Evolutionary conservation across 1,284 basidiomycete genomes (phyloP).

Genomic region (Sanghuangporus baumii): DNA sequence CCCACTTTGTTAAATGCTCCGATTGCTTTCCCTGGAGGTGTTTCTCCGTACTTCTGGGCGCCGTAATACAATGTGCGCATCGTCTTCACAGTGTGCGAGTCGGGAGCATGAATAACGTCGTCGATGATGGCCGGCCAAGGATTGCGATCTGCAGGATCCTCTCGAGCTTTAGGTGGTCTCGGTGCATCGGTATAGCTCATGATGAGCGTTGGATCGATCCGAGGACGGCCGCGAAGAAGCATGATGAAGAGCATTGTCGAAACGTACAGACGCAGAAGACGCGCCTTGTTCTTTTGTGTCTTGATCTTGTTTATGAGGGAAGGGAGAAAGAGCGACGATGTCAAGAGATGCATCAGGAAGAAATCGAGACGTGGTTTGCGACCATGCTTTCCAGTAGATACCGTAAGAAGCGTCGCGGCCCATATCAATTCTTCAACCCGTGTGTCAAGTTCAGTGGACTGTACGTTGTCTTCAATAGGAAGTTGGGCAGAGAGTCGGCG

Average conservation of each 20-base stretch:
- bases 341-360: conserved; percentile 60
- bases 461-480: conserved; percentile 35
- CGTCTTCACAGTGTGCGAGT: conserved; percentile 57
- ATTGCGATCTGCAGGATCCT: conserved; percentile 36
- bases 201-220: conserved; percentile 46
- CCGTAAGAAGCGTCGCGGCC: conserved; percentile 46
- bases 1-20: conserved; percentile 36
- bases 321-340: conserved; percentile 55
- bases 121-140: conserved; percentile 55
- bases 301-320: conserved; percentile 38
- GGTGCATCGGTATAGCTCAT: conserved; percentile 49
- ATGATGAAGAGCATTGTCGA: conserved; percentile 39
- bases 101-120: conserved; percentile 49
- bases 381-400: conserved; percentile 45
- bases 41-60: conserved; percentile 43
- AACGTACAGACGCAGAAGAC: conserved; percentile 44
- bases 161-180: conserved; percentile 29
- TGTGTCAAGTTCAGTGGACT: conserved; percentile 34
- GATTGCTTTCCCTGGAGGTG: conserved; percentile 35
- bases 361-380: conserved; percentile 56
- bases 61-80: conserved; percentile 52
- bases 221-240: conserved; percentile 52
- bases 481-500: conserved; percentile 43
- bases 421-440: conserved; percentile 52
- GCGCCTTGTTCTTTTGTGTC: conserved; percentile 34